A percentile compares a stretch with the other conserved stretches of the same genome.
These are phyloP conservation scores for Scleroderma bovista DNA, from an alignment of 768 basidiomycete genomes.

Conservation along the genomic window DNA sequence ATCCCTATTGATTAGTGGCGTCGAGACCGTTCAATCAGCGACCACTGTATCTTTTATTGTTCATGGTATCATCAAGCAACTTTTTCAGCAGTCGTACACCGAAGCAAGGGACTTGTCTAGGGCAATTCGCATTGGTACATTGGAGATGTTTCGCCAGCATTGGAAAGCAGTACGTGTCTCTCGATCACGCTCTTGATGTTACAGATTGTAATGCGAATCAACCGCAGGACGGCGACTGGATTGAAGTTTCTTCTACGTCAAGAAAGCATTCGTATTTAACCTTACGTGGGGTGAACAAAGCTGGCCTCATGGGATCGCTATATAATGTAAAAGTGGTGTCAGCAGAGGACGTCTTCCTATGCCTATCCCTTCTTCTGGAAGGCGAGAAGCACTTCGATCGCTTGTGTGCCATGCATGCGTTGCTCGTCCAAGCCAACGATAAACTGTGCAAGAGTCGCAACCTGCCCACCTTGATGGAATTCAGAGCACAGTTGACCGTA, in stretches of 20 bases:
- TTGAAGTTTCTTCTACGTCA: background rate
- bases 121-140: slow-evolving; percentile 1
- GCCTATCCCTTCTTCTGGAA: slow-evolving; percentile 20
- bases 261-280: slow-evolving; percentile 5
- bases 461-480: slow-evolving; percentile 12
- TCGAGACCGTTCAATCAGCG: slow-evolving; percentile 1
- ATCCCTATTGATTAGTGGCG: slow-evolving; percentile 3
- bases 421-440: slow-evolving; percentile 28
- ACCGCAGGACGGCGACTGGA: slow-evolving; percentile 13
- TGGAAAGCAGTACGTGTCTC: slow-evolving; percentile 8
- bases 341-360: slow-evolving; percentile 25
- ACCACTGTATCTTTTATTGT: slow-evolving; percentile 1
- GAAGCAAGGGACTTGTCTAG: slow-evolving; percentile 2
- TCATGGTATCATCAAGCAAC: background rate
- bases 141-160: slow-evolving; percentile 9
- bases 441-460: slow-evolving; percentile 26
- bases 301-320: slow-evolving; percentile 29
- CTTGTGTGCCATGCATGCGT: slow-evolving; percentile 31
- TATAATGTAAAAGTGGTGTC: slow-evolving; percentile 20
- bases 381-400: slow-evolving; percentile 20
- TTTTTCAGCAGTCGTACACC: background rate
- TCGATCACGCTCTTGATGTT: background rate
- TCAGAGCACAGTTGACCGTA: slow-evolving; percentile 13
- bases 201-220: background rate
- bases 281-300: slow-evolving; percentile 22